Conservation (phyloP, 1,284 basidiomycete genomes). For the Cutaneotrichosporon dermatis region DNA sequence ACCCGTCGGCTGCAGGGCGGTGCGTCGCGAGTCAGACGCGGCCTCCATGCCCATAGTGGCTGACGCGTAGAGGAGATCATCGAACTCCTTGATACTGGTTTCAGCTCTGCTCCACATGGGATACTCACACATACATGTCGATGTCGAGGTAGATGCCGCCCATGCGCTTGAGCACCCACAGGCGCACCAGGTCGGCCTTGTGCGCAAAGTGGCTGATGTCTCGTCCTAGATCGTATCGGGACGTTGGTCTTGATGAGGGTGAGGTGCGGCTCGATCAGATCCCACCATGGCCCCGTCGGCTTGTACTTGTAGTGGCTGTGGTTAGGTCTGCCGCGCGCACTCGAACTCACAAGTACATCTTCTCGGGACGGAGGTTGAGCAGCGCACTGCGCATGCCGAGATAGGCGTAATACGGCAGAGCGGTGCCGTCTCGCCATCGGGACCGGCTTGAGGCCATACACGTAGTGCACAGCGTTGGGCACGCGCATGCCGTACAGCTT, state of each 20-base stretch:
- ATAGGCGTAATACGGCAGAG: conserved; percentile 51
- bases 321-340: background rate
- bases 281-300: conserved; percentile 48
- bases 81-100: conserved; percentile 37
- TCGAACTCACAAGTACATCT: conserved; percentile 45
- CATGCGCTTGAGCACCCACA: conserved; percentile 42
- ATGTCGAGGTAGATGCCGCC: conserved; percentile 54
- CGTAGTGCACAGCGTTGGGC: conserved; percentile 48
- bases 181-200: conserved; percentile 44
- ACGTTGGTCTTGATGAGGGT: conserved; percentile 40
- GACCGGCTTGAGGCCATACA: conserved; percentile 46
- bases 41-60: conserved; percentile 52
- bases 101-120: background rate
- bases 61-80: conserved; percentile 42
- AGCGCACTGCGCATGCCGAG: conserved; percentile 50
- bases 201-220: conserved; percentile 41
- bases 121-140: conserved; percentile 47
- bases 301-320: conserved; percentile 46
- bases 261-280: conserved; percentile 41
- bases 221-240: conserved; percentile 38
- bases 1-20: conserved; percentile 43
- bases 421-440: conserved; percentile 29
- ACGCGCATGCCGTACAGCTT: conserved; percentile 38
- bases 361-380: conserved; percentile 47
- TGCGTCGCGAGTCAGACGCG: conserved; percentile 36